These are phyloP conservation scores for Oldenlandia corymbosa DNA, from an alignment of 257 asterid species.

Conservation along the genomic window DNA sequence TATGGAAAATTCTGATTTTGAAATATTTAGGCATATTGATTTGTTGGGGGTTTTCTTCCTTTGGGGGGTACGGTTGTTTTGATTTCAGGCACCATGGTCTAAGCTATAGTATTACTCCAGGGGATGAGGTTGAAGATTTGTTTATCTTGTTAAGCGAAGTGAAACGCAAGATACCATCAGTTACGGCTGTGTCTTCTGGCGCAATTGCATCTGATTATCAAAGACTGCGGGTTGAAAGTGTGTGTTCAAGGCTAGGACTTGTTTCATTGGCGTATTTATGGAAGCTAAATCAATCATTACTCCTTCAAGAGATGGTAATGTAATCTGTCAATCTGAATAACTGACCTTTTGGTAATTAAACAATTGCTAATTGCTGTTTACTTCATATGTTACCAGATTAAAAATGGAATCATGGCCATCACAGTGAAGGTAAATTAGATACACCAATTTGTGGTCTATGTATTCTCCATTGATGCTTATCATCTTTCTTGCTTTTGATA, in stretches of 20 bases:
- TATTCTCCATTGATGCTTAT: background rate
- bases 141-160: slow-evolving; percentile 76
- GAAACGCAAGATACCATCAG: slow-evolving; percentile 68
- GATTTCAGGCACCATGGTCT: slow-evolving; percentile 64
- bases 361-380: slow-evolving; percentile 15
- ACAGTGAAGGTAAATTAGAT: slow-evolving; percentile 61
- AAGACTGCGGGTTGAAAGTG: slow-evolving; percentile 87
- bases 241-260: slow-evolving; percentile 91
- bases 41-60: background rate
- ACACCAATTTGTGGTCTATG: background rate
- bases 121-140: slow-evolving; percentile 99
- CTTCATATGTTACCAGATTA: slow-evolving; percentile 47
- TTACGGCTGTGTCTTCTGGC: slow-evolving; percentile 86
- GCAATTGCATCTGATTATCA: slow-evolving; percentile 98
- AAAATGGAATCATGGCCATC: slow-evolving; percentile 69
- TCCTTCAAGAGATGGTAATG: slow-evolving; percentile 79
- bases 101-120: slow-evolving; percentile 77
- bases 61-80: slow-evolving; percentile 2
- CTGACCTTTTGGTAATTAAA: background rate
- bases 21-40: background rate
- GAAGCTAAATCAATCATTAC: slow-evolving; percentile 86
- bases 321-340: slow-evolving; percentile 11
- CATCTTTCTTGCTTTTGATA: background rate
- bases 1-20: too few species aligned
- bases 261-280: slow-evolving; percentile 90